phyloP scores from a whole-genome alignment of 345 rosid species.

The Alliaria petiolata region DNA sequence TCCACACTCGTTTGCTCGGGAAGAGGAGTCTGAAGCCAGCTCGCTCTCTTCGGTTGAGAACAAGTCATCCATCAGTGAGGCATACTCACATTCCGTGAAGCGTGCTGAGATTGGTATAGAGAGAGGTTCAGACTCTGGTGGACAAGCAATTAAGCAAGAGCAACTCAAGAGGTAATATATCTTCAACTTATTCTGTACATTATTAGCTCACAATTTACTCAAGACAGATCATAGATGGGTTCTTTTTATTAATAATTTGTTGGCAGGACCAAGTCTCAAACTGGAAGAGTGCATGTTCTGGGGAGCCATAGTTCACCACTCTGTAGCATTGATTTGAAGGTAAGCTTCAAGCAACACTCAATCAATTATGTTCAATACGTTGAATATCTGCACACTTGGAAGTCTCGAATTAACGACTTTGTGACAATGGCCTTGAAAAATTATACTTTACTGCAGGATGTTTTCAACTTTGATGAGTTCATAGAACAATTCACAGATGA shows the following conservation, averaged over 20 bases:
- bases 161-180: slow-evolving; percentile 54
- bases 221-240: not conserved
- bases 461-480: slow-evolving; percentile 80
- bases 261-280: slow-evolving; percentile 43
- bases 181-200: not conserved
- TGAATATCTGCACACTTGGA: not conserved
- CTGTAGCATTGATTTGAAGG: slow-evolving; percentile 67
- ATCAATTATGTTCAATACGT: not conserved
- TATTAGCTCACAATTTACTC: not conserved
- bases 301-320: slow-evolving; percentile 64
- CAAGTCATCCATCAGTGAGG: slow-evolving; percentile 53
- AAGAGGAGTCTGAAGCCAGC: slow-evolving; percentile 98
- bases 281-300: slow-evolving; percentile 54
- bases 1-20: slow-evolving; percentile 77
- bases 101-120: slow-evolving; percentile 37
- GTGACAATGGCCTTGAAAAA: not conserved
- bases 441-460: slow-evolving; percentile 44
- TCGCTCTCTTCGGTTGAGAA: slow-evolving; percentile 81
- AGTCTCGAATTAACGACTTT: not conserved
- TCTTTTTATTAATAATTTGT: no score
- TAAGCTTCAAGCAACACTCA: slow-evolving; percentile 40
- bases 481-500: slow-evolving; percentile 55
- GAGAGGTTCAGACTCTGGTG: slow-evolving; percentile 39
- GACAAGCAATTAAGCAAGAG: slow-evolving; percentile 53
- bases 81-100: slow-evolving; percentile 50